Base-by-base conservation (phyloP, 2,329 filamentous ascomycete species). In the Colletotrichum gigasporum region DNA sequence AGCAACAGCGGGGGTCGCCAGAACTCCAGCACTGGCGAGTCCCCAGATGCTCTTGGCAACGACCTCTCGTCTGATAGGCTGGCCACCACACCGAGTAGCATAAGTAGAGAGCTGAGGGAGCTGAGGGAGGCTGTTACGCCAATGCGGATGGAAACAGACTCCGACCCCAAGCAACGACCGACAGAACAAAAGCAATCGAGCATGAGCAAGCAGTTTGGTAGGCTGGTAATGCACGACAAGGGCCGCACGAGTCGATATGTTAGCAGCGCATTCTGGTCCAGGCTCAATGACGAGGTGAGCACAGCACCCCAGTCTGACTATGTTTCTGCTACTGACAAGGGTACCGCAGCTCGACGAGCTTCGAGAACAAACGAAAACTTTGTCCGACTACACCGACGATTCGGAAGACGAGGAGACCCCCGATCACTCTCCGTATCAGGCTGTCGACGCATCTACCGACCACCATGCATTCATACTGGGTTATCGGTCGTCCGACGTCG, bases 231-330 rank as follows among this genome's bases (percentile, higher is more conserved):
- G 34, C 90, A 90, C 66, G 90, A 93, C 63, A 83, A 83, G 58
- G 89, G 89, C 37, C 87, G 86, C 63, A 90, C 87, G 50, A 89
- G 87, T 58, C 82, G 90, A 72, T 94, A 94, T 73, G 87, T 94
- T 69, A 92, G 90, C 78, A 92, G 88, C 73, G 90, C 87, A 6
- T 92, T 94, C 71, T 93, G 90, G 90, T 87, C 90, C 18, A 91
- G 87, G 66, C 82, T 94, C 53, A 91, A 89, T 64, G 91, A 93
- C 55, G 91, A 94, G 82, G 89, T 90, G 76, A 57, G 78, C 69
- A n/a, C n/a, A n/a, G n/a, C 12, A 34, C 18, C 18, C 32, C 5
- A 26, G 6, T 20, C n/a, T n/a, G 4, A 14, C 20, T 35, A n/a
- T 54, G 24, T 68, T 67, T 71, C 69, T 51, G 67, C 69, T 44